Evolutionary conservation across 768 basidiomycete genomes (phyloP), one percentile per base, ranked within the genome.

Genomic region (Udeniomyces megalosporus): DNA sequence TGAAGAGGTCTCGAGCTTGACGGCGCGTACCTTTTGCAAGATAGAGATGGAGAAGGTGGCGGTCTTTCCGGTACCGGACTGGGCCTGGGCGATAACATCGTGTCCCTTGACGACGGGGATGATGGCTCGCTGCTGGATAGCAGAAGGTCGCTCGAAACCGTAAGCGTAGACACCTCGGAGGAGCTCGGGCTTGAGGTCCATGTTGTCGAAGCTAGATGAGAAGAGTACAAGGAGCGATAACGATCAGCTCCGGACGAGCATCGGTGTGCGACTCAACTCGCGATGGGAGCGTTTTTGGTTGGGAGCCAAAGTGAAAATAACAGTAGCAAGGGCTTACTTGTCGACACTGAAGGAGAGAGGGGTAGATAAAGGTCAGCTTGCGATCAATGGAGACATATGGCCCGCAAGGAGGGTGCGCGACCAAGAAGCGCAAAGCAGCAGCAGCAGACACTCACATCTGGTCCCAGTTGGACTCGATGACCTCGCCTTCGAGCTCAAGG

Each of bases 41-140:
- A 95, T 89, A 68, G 92, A 87, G 73, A 99, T 95, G 68, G 91
- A 92, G 77, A 96, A 96, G 22, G 93, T 95, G 6, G 93, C 93
- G 11, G 93, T 99, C 88, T 97, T 99, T 80, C 93, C 93, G 42
- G 93, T 96, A 73, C 93, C 93, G 35, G 92, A 95, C 77, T 97
- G 93, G 47, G 93, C 93, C 78, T 96, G 93, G 38, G 93, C 93
- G 73, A 99, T 96, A 65, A 96, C 93, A 80, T 97, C 93, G 46
- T 56, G 64, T 32, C 74, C 76, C 44, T 73, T 68, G 53, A 83
- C 88, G 72, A 99, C 93, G 56, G 93, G 93, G 63, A 93, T 78
- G 75, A 99, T 96, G 53, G 93, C 93, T 67, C 92, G 85, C 76
- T 95, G 90, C 77, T 99, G 93, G 71, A 99, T 96, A 65, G 93